Conservation (phyloP, 2,329 filamentous ascomycete species). For the Microascus cirrosus region DNA sequence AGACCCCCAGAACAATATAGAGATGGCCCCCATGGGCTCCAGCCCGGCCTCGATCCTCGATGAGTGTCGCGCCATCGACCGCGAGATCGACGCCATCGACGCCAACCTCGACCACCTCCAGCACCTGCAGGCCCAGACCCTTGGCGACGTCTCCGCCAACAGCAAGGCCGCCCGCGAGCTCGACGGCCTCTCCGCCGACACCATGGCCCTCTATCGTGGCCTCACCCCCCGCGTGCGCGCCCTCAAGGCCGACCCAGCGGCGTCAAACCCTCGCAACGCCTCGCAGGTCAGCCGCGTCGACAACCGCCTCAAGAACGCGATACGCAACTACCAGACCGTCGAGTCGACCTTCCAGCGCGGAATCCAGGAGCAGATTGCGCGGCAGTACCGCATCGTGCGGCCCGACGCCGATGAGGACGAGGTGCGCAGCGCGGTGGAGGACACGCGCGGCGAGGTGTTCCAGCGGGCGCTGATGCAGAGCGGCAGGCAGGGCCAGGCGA, state of each 20-base stretch:
- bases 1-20: slow-evolving; percentile 4
- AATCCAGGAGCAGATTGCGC: slow-evolving; percentile 70
- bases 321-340: slow-evolving; percentile 68
- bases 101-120: slow-evolving; percentile 61
- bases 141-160: slow-evolving; percentile 59
- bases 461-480: slow-evolving; percentile 74
- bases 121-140: slow-evolving; percentile 57
- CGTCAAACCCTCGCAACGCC: slow-evolving; percentile 59
- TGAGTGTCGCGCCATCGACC: slow-evolving; percentile 71
- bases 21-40: slow-evolving; percentile 28
- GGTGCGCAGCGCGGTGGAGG: slow-evolving; percentile 64
- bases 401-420: slow-evolving; percentile 72
- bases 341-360: slow-evolving; percentile 73
- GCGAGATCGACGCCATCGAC: slow-evolving; percentile 64
- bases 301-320: slow-evolving; percentile 66
- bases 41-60: slow-evolving; percentile 73
- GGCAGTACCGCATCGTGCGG: slow-evolving; percentile 83
- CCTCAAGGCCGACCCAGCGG: slow-evolving; percentile 72
- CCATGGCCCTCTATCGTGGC: slow-evolving; percentile 71
- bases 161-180: slow-evolving; percentile 58
- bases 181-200: slow-evolving; percentile 62
- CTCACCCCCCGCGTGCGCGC: slow-evolving; percentile 69
- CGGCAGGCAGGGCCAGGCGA: slow-evolving; percentile 70
- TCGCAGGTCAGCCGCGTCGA: slow-evolving; percentile 75
- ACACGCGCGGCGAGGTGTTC: slow-evolving; percentile 67